Conservation (phyloP, 768 basidiomycete genomes). For the Auricularia cornea region DNA sequence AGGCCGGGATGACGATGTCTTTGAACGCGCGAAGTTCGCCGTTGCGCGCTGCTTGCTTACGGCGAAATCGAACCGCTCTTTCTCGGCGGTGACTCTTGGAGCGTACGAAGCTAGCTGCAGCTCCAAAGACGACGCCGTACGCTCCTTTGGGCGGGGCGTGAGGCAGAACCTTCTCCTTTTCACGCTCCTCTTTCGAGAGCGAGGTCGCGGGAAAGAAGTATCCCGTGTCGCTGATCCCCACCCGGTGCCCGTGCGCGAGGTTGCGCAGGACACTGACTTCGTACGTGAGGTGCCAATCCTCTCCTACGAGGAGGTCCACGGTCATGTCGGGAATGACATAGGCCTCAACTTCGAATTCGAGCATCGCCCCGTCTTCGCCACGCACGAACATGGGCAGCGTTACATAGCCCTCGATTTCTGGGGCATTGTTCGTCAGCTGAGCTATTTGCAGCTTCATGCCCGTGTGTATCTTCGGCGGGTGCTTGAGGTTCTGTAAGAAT, state of each 20-base stretch:
- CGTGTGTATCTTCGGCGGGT: neutral
- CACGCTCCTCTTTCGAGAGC: neutral
- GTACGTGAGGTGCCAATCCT: neutral
- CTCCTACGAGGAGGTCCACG: neutral
- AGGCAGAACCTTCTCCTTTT: too few relatives aligned
- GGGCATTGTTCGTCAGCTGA: neutral
- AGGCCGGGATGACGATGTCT: too few relatives aligned
- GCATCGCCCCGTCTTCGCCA: neutral
- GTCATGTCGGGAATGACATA: neutral
- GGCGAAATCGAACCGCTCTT: neutral
- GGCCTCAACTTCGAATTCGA: neutral
- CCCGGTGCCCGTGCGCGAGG: neutral
- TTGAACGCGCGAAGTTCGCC: too few relatives aligned
- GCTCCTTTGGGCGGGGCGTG: too few relatives aligned
- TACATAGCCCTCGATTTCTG: neutral
- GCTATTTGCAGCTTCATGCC: neutral
- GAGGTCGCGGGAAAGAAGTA: neutral
- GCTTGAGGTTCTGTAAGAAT: neutral
- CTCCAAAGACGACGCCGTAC: neutral
- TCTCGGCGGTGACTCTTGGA: neutral
- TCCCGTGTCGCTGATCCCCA: neutral
- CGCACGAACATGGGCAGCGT: neutral
- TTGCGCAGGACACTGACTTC: constrained; percentile 2
- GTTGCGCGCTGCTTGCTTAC: neutral
- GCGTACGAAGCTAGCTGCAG: neutral